phyloP scores from a whole-genome alignment of 352 stramenopile genomes.

The Phytopythium aichiense region DNA sequence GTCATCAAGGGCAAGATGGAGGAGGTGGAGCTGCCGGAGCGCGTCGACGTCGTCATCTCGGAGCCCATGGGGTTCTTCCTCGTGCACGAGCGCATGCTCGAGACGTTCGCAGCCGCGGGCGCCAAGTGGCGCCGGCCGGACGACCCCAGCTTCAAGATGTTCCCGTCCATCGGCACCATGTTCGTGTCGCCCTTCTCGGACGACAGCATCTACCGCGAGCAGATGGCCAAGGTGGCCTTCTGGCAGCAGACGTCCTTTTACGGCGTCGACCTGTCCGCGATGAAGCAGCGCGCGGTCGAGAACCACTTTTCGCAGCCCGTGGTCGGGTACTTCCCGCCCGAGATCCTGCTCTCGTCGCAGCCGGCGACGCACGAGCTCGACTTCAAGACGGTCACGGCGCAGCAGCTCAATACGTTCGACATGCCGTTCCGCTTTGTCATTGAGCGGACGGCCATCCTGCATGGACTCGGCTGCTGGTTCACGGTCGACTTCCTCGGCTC shows the following conservation, averaged over 20 bases:
- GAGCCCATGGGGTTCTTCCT: constrained; percentile 99
- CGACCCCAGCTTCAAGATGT: constrained; percentile 86
- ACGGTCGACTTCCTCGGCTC: constrained; percentile 96
- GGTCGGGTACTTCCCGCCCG: constrained; percentile 90
- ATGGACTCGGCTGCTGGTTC: constrained; percentile 99
- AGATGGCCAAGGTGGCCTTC: constrained; percentile 91
- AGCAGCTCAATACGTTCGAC: constrained; percentile 87
- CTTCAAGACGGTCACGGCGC: constrained; percentile 69
- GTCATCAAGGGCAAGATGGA: constrained; percentile 98
- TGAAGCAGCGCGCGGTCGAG: constrained; percentile 93
- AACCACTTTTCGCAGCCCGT: constrained; percentile 97
- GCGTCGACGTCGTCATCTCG: constrained; percentile 98
- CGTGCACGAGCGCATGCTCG: constrained; percentile 98
- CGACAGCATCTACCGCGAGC: constrained; percentile 91
- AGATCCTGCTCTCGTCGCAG: constrained; percentile 62
- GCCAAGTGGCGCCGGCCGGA: constrained; percentile 93
- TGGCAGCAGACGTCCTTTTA: constrained; percentile 97
- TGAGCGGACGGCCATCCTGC: constrained; percentile 90
- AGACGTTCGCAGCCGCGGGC: constrained; percentile 94
- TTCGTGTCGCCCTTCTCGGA: constrained; percentile 95
- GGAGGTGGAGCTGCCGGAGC: constrained; percentile 93
- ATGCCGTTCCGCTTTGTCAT: constrained; percentile 90
- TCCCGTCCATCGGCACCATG: constrained; percentile 97
- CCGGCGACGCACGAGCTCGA: constrained; percentile 77
- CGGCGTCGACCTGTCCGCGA: constrained; percentile 92